Base-by-base conservation (phyloP, 768 basidiomycete genomes). In the Lentinula aciculospora region DNA sequence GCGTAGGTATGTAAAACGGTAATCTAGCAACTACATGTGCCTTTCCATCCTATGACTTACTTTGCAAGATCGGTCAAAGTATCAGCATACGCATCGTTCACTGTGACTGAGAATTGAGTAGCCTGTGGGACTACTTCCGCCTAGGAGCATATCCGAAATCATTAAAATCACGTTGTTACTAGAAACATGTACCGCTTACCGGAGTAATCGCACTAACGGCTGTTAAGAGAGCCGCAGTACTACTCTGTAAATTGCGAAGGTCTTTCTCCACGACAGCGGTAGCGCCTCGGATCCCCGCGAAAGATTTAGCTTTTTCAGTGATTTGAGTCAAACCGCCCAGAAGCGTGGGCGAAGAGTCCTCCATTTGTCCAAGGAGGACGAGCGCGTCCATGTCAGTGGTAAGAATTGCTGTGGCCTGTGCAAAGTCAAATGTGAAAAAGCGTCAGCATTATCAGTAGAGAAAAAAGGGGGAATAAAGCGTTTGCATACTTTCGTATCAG, bases 71-170 rank as follows among this genome's bases (percentile, higher is more conserved):
- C 34, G 3, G 49, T 50, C 49, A 50, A 17, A 17, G 49, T 12
- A 32, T 50, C 49, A 21, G 49, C 31, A 50, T 50, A 50, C 6
- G 49, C 49, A 12, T 50, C 49, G n/a, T 31, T 21, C 10, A 50
- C n/a, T 9, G 49, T 50, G 21, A 50, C 29, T 6, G 29, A 17
- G 12, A 50, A 50, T 13, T 50, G 49, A 4, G 49, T 32, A 13
- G 49, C 49, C 19, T 50, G 49, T 27, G 49, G 19, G 8, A 50
- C 49, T 4, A 50, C 49, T 50, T 50, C 49, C 19, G 49, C 49
- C 49, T 50, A 32, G 5, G n/a, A 48, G 34, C 15, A 32, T 6
- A 23, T 31, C 6, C 29, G 27, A 1, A 40, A 17, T 40, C 37
- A n/a, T 17, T 9, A 34, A 32, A 32, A 7, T 39, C 37, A 39